phyloP scores from a whole-genome alignment of 2,329 filamentous ascomycete genomes.

The Chaetomium olivaceum region DNA sequence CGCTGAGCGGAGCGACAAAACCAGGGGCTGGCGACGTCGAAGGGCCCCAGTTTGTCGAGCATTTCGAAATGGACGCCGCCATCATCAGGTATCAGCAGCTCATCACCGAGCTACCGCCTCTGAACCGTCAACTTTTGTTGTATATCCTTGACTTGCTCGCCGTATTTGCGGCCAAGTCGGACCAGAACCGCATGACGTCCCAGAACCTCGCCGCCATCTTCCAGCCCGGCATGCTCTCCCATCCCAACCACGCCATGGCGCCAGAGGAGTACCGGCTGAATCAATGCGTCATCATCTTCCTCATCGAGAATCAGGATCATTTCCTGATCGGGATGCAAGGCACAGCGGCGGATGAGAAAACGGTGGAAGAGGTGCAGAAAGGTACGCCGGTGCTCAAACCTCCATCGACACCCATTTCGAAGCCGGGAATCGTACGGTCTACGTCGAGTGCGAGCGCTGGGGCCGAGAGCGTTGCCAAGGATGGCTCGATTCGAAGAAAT shows the following conservation, averaged over 20 bases:
- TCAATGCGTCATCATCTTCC: slow-evolving; percentile 94
- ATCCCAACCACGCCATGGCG: slow-evolving; percentile 92
- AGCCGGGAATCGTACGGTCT: slow-evolving; percentile 67
- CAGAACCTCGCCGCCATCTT: slow-evolving; percentile 95
- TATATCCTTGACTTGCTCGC: slow-evolving; percentile 95
- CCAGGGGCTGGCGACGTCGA: slow-evolving; percentile 72
- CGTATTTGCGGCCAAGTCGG: slow-evolving; percentile 94
- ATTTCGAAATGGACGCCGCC: slow-evolving; percentile 71
- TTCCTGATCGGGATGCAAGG: slow-evolving; percentile 98
- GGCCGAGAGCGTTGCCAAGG: slow-evolving; percentile 81
- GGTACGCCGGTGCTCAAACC: slow-evolving; percentile 61
- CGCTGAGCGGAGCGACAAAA: slow-evolving; percentile 70
- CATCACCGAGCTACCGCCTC: slow-evolving; percentile 87
- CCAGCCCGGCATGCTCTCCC: slow-evolving; percentile 92
- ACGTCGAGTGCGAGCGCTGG: slow-evolving; percentile 86
- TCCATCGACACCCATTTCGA: slow-evolving; percentile 53
- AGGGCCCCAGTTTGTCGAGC: slow-evolving; percentile 68
- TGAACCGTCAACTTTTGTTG: slow-evolving; percentile 90
- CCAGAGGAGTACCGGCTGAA: slow-evolving; percentile 92
- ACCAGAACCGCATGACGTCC: slow-evolving; percentile 95
- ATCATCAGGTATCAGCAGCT: slow-evolving; percentile 83
- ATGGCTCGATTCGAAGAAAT: slow-evolving; percentile 78
- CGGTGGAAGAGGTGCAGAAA: slow-evolving; percentile 64
- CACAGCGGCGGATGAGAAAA: slow-evolving; percentile 90
- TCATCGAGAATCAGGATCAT: slow-evolving; percentile 98